Evolutionary conservation across 2,329 filamentous ascomycete species (phyloP).

Genomic region (Pseudogymnoascus sp.): DNA sequence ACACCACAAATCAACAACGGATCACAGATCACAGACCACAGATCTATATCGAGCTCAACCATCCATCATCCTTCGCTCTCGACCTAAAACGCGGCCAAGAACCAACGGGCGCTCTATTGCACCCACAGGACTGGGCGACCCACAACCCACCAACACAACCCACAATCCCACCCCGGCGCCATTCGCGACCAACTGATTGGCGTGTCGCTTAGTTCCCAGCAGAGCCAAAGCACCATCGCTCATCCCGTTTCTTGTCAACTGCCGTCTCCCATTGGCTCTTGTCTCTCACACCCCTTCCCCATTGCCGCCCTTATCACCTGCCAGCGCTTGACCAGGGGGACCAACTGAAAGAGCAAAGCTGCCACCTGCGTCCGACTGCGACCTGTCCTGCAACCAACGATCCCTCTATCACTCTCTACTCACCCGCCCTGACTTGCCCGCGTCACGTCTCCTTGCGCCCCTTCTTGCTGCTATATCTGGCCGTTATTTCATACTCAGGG

Average conservation of each 20-base stretch:
- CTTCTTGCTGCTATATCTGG: neutral
- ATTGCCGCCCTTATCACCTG: slow-evolving; percentile 1
- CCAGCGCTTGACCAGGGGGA: slow-evolving; percentile 2
- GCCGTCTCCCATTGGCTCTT: neutral
- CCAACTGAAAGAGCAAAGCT: neutral
- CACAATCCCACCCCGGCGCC: neutral
- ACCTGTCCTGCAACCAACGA: neutral
- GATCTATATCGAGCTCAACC: neutral
- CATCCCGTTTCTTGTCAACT: neutral
- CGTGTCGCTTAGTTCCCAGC: neutral
- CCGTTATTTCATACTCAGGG: neutral
- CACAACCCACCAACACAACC: neutral
- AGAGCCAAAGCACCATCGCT: neutral
- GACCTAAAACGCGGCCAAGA: slow-evolving; percentile 4
- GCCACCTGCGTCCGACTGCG: neutral
- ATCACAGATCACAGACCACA: neutral
- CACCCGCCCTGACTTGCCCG: neutral
- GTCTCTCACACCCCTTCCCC: neutral
- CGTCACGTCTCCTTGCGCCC: neutral
- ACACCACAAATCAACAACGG: neutral
- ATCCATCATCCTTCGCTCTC: neutral
- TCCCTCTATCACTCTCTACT: too few species aligned
- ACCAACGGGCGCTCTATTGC: slow-evolving; percentile 3
- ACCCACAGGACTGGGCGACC: slow-evolving; percentile 2
- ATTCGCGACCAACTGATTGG: neutral